Evolutionary conservation across 2,329 filamentous ascomycete genomes (phyloP), one percentile per base, ranked within the genome.

Genomic region (Lizonia empirigonia): DNA sequence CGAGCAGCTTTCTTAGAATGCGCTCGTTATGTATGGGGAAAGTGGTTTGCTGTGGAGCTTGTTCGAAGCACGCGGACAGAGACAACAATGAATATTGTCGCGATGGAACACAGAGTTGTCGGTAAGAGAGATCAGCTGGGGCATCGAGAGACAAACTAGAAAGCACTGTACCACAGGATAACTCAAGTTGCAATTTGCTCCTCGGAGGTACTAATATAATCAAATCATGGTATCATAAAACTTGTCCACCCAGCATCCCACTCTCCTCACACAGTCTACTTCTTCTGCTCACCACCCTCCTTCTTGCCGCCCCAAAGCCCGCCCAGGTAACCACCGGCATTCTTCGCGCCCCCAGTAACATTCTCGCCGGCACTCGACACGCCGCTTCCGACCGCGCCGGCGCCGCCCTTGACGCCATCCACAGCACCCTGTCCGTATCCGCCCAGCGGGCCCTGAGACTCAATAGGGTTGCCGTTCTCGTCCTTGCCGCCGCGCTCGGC

Each of bases 401-500:
- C 67, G 12, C 59, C 63, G 4, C 61, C 55, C 58, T 71, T 74
- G n/a, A 70, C 64, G 2, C 69, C 70, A 19, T 67, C 64, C 0
- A 60, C 59, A 46, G 67, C 68, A 37, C 63, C 53, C 49, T 68
- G 53, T 16, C 68, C 70, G 50, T 68, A 67, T 1, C 69, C 70
- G 1, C 62, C 73, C 45, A 62, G 64, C 48, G 56, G 72, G 3
- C 57, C 76, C 65, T 60, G 71, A 55, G 39, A 51, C 59, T 67
- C 85, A 81, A 29, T 70, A 71, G 16, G 26, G 10, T 55, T 45
- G 3, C 85, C 85, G 15, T 78, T 69, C 1, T 87, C 82, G 52
- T 86, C 85, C 64, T 84, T 86, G 41, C 86, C 85, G 26, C 81
- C 76, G 7, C 86, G 77, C 75, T 89, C 86, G 34, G 80, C 76